A percentile compares a stretch with the other conserved stretches of the same genome.
phyloP scores from a whole-genome alignment of 1,139 yeast genomes.

The Nadsonia starkeyi-henricii region DNA sequence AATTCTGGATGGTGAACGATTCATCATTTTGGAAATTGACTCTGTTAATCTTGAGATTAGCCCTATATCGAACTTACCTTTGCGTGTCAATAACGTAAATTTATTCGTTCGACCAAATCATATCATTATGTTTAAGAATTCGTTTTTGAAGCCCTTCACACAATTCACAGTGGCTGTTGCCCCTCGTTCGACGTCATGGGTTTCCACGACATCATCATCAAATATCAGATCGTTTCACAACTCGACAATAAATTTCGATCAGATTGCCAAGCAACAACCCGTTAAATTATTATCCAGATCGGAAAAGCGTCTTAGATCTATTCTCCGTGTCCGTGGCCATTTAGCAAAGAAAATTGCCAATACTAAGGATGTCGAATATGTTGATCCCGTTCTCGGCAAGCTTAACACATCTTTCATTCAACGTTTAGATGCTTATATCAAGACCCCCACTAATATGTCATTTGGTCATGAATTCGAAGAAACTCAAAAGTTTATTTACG shows the following conservation, averaged over 20 bases:
- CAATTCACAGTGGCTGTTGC: background rate
- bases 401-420: slow-evolving; percentile 51
- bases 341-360: slow-evolving; percentile 21
- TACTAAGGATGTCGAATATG: slow-evolving; percentile 20
- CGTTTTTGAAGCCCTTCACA: background rate
- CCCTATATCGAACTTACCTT: too few species aligned
- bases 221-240: background rate
- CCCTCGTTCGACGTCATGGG: background rate
- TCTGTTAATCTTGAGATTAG: too few species aligned
- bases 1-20: background rate
- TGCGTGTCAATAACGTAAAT: too few species aligned
- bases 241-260: background rate
- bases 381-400: slow-evolving; percentile 76
- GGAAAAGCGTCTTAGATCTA: slow-evolving; percentile 13
- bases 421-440: slow-evolving; percentile 51
- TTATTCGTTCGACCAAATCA: background rate
- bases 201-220: background rate
- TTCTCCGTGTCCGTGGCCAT: slow-evolving; percentile 20
- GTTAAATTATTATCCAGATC: slow-evolving; percentile 2
- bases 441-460: slow-evolving; percentile 46
- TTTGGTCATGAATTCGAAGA: slow-evolving; percentile 29
- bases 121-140: background rate
- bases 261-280: background rate
- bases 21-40: too few species aligned
- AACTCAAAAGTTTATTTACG: slow-evolving; percentile 62